Evolutionary conservation across 805 yeast species (phyloP), one percentile per base, ranked within the genome.

Genomic region (Kluyveromyces nonfermentans): DNA sequence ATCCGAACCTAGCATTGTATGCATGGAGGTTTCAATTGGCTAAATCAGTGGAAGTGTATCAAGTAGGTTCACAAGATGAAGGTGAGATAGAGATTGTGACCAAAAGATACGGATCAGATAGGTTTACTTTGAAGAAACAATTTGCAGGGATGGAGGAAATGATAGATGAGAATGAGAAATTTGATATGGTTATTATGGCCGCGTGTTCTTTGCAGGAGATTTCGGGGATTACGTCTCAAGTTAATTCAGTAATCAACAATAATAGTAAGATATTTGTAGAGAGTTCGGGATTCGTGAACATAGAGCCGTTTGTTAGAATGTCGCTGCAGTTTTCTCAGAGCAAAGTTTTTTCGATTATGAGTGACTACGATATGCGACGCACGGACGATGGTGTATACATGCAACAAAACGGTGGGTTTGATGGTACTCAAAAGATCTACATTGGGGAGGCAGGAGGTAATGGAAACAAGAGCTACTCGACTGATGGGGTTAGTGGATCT

Each of bases 251-350:
- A 20, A 49, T 75, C 32, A 64, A 63, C 40, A 59, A 59, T 48
- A 72, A 58, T 34, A 72, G 87, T 20, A 65, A 78, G 30, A 64
- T 84, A 2, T 64, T 83, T 20, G 64, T 84, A 32, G 94, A 84
- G 62, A 74, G 80, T 40, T 77, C 86, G 1, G 85, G 86, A 4
- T 83, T 75, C 56, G 75, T 84, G 45, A 81, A 81, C 58, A 60
- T 84, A 42, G 90, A 84, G 59, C 83, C 85, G 7, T 82, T 82
- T 56, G 72, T 81, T 33, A 69, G 67, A 50, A 65, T 75, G 58
- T 66, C 69, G 16, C 59, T 69, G 46, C 59, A 63, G 63, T 28
- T 54, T 53, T 48, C 69, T 50, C 49, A 59, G 20, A 45, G 63
- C 46, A 70, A 68, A 12, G 68, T 78, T 15, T 65, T 77, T 43